These are phyloP conservation scores for Cystobasidium pallidum DNA, from an alignment of 1,284 basidiomycete species.

Conservation along the genomic window DNA sequence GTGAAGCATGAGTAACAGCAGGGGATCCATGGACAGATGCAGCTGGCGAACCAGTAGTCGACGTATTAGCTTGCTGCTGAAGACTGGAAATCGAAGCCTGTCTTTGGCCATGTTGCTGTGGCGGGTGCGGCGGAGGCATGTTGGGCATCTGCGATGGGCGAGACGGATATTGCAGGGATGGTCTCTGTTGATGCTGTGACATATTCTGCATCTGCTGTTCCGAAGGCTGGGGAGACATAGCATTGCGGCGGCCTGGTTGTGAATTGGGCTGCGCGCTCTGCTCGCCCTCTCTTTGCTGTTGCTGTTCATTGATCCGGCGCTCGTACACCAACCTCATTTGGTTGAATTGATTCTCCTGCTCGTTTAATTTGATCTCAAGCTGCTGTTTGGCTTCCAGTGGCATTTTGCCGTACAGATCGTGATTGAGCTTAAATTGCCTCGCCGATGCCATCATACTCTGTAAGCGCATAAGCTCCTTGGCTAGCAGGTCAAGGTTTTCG, in stretches of 20 bases:
- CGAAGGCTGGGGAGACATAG: conserved; percentile 19
- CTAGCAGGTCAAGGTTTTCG: conserved; percentile 28
- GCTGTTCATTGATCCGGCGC: conserved; percentile 16
- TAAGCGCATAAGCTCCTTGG: conserved; percentile 38
- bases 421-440: conserved; percentile 21
- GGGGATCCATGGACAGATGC: conserved; percentile 29
- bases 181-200: conserved; percentile 26
- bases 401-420: conserved; percentile 28
- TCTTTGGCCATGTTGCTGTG: conserved; percentile 17
- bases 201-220: conserved; percentile 3
- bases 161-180: conserved; percentile 6
- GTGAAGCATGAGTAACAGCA: conserved; percentile 7
- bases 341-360: conserved; percentile 36
- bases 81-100: conserved; percentile 9
- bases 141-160: neutral
- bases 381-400: conserved; percentile 12
- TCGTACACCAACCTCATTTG: conserved; percentile 32
- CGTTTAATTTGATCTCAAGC: conserved; percentile 19
- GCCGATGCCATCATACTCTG: conserved; percentile 32
- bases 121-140: conserved; percentile 19
- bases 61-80: neutral
- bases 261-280: neutral
- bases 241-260: neutral
- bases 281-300: conserved; percentile 4
- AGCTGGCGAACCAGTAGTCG: conserved; percentile 26